Evolutionary conservation across 2,329 filamentous ascomycete species (phyloP).

Genomic region (Aspergillus clavatus): DNA sequence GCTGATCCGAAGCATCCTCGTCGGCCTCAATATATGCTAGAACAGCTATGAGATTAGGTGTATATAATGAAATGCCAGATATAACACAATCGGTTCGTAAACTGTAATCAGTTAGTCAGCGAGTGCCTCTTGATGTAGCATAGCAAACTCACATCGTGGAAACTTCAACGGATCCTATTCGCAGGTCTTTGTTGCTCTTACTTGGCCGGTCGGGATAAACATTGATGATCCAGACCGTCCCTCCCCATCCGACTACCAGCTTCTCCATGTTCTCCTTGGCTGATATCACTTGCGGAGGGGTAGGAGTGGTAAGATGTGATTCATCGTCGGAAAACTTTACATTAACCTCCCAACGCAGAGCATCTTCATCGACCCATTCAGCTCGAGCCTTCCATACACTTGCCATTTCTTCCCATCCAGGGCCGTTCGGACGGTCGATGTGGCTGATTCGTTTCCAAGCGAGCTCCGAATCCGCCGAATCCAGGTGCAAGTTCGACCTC

Average conservation of each 20-base stretch:
- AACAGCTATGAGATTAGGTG: conserved; percentile 80
- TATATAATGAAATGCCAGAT: conserved; percentile 95
- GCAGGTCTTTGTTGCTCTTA: conserved; percentile 64
- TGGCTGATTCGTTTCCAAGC: conserved; percentile 95
- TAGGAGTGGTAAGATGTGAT: conserved; percentile 39
- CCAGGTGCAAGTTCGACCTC: conserved; percentile 79
- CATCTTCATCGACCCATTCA: conserved; percentile 87
- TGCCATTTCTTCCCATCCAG: conserved; percentile 94
- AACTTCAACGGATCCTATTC: conserved; percentile 78
- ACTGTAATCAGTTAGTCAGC: conserved; percentile 43
- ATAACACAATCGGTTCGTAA: conserved; percentile 96
- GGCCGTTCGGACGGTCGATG: conserved; percentile 78
- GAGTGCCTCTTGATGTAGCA: conserved; percentile 11
- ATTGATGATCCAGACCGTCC: conserved; percentile 92
- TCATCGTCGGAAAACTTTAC: conserved; percentile 23
- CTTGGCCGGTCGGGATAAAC: conserved; percentile 71
- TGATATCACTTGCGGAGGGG: conserved; percentile 37
- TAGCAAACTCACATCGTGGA: conserved; percentile 72
- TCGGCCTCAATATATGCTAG: conserved; percentile 83
- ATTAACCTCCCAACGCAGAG: conserved; percentile 68
- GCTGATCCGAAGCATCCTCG: conserved; percentile 58
- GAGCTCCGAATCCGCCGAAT: conserved; percentile 68
- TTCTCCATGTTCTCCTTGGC: conserved; percentile 56
- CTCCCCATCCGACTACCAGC: conserved; percentile 89
- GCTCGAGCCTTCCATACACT: conserved; percentile 87